These are phyloP conservation scores for Vicia villosa DNA, from an alignment of 306 rosid species.

Conservation along the genomic window DNA sequence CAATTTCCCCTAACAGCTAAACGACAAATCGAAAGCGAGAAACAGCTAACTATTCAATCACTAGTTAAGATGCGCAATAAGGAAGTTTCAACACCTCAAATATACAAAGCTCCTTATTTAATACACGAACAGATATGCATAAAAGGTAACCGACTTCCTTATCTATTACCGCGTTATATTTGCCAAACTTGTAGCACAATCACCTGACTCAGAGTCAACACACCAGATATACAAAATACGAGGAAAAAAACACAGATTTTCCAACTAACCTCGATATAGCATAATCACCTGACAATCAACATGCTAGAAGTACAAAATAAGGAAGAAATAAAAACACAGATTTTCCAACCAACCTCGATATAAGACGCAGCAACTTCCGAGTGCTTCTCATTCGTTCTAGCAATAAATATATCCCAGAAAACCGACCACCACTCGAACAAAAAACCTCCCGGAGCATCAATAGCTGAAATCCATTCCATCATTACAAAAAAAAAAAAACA, in stretches of 20 bases:
- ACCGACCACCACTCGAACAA: conserved; percentile 99
- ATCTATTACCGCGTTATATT: background rate
- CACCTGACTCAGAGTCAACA: background rate
- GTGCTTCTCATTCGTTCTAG: conserved; percentile 98
- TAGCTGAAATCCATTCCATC: conserved; percentile 63
- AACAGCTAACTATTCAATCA: conserved; percentile 2
- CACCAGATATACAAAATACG: background rate
- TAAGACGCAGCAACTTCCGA: conserved; percentile 98
- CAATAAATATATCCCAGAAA: conserved; percentile 98
- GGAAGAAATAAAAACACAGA: background rate
- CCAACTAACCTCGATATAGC: conserved; percentile 75
- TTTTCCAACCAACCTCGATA: conserved; percentile 73
- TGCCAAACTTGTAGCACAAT: background rate
- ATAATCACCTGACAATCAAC: background rate
- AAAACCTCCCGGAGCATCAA: conserved; percentile 98
- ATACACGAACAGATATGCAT: background rate
- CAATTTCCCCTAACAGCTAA: conserved; percentile 1
- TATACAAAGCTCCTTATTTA: conserved; percentile 1
- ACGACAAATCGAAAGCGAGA: background rate
- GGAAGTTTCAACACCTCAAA: background rate
- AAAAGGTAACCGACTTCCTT: conserved; percentile 18
- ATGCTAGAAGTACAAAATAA: background rate
- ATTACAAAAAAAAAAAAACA: conserved; percentile 22
- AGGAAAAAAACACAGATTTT: background rate
- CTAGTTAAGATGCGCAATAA: conserved; percentile 16